phyloP scores from a whole-genome alignment of 257 asterid genomes.

The Leptodermis oblonga region DNA sequence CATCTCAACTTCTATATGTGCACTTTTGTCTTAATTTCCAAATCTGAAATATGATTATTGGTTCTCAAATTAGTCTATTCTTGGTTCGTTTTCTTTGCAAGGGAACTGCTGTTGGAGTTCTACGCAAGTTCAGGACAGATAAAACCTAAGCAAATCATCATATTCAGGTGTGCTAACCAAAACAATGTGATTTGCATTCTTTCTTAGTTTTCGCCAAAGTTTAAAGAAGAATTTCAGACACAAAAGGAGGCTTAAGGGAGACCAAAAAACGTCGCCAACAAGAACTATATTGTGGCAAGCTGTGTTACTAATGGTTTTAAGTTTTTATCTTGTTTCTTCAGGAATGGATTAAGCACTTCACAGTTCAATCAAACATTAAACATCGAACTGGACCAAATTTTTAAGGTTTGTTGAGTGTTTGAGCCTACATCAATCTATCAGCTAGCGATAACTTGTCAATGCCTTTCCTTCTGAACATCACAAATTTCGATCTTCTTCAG shows the following conservation, averaged over 20 bases:
- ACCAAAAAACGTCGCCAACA: too few relatives aligned
- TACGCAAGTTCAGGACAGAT: conserved; percentile 33
- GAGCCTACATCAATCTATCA: background rate
- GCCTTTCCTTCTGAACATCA: background rate
- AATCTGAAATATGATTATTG: background rate
- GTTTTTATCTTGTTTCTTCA: background rate
- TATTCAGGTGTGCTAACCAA: conserved; percentile 34
- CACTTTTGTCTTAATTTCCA: background rate
- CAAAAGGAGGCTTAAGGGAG: too few relatives aligned
- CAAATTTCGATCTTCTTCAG: conserved; percentile 19
- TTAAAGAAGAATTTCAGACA: too few relatives aligned
- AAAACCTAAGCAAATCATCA: conserved; percentile 45
- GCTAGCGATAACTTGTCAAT: background rate
- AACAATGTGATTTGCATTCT: background rate
- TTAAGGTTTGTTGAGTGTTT: conserved; percentile 29
- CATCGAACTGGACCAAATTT: conserved; percentile 38
- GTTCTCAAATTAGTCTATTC: background rate
- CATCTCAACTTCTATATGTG: too few relatives aligned
- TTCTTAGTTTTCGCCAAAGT: too few relatives aligned
- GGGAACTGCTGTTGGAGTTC: conserved; percentile 50
- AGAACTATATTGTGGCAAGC: background rate
- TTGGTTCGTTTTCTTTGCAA: conserved; percentile 9
- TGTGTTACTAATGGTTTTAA: background rate
- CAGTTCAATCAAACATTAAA: conserved; percentile 31
- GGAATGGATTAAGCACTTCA: conserved; percentile 35